Evolutionary conservation across 257 asterid species (phyloP), one percentile per base, ranked within the genome.

Genomic region (Voacanga thouarsii): DNA sequence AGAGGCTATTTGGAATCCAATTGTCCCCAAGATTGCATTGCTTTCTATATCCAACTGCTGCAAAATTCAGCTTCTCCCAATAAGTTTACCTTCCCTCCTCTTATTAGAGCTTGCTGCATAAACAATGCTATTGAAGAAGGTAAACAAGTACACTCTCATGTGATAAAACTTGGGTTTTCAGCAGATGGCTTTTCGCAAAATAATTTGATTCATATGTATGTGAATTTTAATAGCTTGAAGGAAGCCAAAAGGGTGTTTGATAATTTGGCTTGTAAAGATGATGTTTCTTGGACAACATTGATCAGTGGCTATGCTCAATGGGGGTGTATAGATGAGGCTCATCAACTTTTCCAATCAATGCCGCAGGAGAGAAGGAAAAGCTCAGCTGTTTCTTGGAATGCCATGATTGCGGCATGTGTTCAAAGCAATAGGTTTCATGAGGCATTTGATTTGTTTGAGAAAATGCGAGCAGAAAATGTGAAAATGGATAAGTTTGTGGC

Each of bases 221-320:
- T 80, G 76, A 86, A 75, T 47, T 87, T 89, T 76, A 84, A 77
- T 64, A 80, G 77, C 11, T 76, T 89, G 89, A 93, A 87, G 72
- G 90, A 89, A 39, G 97, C 96, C 0, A 84, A 53, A 45, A 86
- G 79, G 88, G 96, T 88, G 82, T 92, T 94, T 57, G 90, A 86
- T 80, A 72, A 63, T 44, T 66, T 90, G 84, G 80, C 15, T 4
- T 14, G 59, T 21, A 91, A 83, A 86, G 94, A 92, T 76, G 88
- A 86, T 76, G 92, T 94, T 80, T 89, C 98, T 69, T 94, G 96
- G 94, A 94, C 97, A n/a, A 89, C 97, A 37, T 77, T 92, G 89
- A 92, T 92, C 60, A 88, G 90, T 79, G 97, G 98, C 3, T 92
- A 78, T 77, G 87, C 94, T 4, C 89, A 77, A 14, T 57, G 77